Evolutionary conservation across 202 grass and related monocot species (phyloP).

Genomic region (Panicum virgatum): DNA sequence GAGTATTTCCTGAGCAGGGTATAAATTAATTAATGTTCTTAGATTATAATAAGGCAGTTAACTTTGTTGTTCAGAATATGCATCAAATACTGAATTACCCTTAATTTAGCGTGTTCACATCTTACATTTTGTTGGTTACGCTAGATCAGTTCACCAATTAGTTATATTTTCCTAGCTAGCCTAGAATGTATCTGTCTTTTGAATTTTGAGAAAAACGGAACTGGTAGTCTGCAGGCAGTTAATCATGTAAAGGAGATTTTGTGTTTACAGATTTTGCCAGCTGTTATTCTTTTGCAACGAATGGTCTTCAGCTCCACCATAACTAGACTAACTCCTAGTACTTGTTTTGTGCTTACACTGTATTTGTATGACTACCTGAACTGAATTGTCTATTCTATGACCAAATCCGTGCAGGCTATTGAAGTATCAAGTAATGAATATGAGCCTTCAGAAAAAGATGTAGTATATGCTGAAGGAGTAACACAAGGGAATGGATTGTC

Average conservation of each 20-base stretch:
- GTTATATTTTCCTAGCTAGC: neutral
- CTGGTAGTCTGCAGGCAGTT: neutral
- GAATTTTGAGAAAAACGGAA: neutral
- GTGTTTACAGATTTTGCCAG: neutral
- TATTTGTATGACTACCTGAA: slow-evolving; percentile 24
- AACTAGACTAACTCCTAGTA: neutral
- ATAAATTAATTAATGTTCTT: slow-evolving; percentile 18
- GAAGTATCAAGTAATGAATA: slow-evolving; percentile 99
- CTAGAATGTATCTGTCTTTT: neutral
- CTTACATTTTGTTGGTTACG: neutral
- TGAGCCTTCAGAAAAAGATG: slow-evolving; percentile 92
- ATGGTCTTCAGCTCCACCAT: neutral
- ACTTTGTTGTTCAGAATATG: neutral
- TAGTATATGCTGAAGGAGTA: slow-evolving; percentile 91
- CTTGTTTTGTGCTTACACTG: neutral
- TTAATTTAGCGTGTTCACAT: slow-evolving; percentile 4
- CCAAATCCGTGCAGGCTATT: slow-evolving; percentile 65
- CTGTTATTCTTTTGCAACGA: neutral
- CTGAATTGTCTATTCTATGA: slow-evolving; percentile 17
- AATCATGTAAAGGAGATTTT: slow-evolving; percentile 5
- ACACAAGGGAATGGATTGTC: slow-evolving; percentile 94
- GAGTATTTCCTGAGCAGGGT: slow-evolving; percentile 92
- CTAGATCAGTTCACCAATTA: neutral
- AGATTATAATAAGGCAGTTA: neutral
- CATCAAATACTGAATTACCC: neutral